Evolutionary conservation across 441 rosid genomes (phyloP), one percentile per base, ranked within the genome.

Genomic region (Adansonia gregorii): DNA sequence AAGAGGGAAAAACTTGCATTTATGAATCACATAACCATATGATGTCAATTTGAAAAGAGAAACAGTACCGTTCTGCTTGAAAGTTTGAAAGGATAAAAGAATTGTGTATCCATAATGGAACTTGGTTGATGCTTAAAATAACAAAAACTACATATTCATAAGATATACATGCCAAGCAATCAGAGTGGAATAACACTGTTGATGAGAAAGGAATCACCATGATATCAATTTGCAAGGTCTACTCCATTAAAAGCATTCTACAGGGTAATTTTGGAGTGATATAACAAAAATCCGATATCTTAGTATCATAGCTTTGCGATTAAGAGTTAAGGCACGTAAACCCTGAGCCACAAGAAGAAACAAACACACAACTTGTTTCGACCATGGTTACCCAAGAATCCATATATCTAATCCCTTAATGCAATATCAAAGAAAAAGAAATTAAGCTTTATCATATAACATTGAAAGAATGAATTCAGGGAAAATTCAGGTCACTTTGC

Each of bases 141-240:
- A 17, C 31, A n/a, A 54, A 67, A 71, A 31, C 49, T n/a, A 55
- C 64, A 35, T 72, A 72, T 55, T 5, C 64, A 55, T 31, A 48
- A 72, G n/a, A 39, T 39, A 14, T n/a, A 10, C 64, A 31, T 54
- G 64, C 48, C 74, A 55, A 54, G 75, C 49, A 72, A 72, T 54
- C 49, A 17, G 64, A 54, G 4, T 54, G 39, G 31, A 35, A 67
- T 7, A 67, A 52, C 39, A n/a, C 39, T 48, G 1, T 52, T 52
- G 75, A 8, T 3, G 45, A 54, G 27, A 54, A 55, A 41, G 31
- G n/a, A 72, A 17, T 35, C 31, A 52, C 31, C 48, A 72, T 10
- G 49, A 39, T 2, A 72, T 54, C 45, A 71, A 71, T n/a, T 51
- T 72, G 9, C 39, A 35, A 17, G 75, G 74, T 70, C 45, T 51